A percentile compares a stretch with the other conserved stretches of the same genome.
Conservation (phyloP, 805 yeast species). For the Saccharomycopsis sp. region DNA sequence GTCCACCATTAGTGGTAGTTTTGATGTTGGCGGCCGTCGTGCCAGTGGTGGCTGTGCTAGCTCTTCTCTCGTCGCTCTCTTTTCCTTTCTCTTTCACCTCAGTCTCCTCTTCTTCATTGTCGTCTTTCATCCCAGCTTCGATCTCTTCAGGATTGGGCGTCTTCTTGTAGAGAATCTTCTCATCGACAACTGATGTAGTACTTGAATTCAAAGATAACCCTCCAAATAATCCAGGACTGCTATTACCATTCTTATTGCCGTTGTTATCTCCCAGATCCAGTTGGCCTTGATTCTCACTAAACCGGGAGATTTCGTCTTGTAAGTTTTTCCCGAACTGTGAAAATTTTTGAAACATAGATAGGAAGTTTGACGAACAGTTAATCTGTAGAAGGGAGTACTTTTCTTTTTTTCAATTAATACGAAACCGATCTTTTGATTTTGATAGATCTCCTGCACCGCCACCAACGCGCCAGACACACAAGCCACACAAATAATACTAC, state of each 20-base stretch:
- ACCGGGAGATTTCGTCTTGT: slow-evolving; percentile 51
- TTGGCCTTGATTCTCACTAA: slow-evolving; percentile 18
- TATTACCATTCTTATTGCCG: slow-evolving; percentile 4
- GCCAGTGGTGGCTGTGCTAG: slow-evolving; percentile 21
- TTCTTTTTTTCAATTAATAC: no score
- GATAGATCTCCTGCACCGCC: no score
- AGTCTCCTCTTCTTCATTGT: slow-evolving; percentile 21
- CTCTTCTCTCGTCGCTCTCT: slow-evolving; percentile 21
- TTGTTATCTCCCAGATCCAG: slow-evolving; percentile 8
- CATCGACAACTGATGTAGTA: slow-evolving; percentile 13
- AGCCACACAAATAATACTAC: no score
- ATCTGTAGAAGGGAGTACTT: no score
- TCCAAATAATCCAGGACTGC: no score
- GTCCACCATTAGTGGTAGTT: slow-evolving; percentile 3
- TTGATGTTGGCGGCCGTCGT: neutral
- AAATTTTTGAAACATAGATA: slow-evolving; percentile 26
- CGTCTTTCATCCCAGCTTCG: slow-evolving; percentile 40
- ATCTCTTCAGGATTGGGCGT: slow-evolving; percentile 44
- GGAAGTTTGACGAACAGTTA: no score
- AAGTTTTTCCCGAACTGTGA: slow-evolving; percentile 54
- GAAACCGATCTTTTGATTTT: no score
- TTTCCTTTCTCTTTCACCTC: slow-evolving; percentile 14
- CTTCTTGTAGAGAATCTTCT: slow-evolving; percentile 31
- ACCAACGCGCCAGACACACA: no score
- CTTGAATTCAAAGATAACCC: neutral